Evolutionary conservation across 495 filamentous ascomycete genomes (phyloP), one percentile per base, ranked within the genome.

Genomic region (Xylaria telfairii): DNA sequence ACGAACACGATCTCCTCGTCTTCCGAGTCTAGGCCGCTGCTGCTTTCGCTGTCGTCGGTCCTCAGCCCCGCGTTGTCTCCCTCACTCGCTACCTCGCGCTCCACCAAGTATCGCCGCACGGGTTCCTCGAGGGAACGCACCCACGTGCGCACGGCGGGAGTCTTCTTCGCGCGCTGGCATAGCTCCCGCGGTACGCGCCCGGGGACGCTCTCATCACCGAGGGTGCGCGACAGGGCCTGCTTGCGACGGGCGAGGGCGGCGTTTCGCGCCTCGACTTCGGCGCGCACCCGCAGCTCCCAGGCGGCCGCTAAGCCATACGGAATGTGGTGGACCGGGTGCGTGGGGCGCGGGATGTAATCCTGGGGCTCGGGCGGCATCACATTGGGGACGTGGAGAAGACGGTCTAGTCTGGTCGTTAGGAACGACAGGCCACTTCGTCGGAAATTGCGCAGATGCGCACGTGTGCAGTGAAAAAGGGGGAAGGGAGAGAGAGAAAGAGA

Each of bases 1-100:
- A 97, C 90, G 78, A 97, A 98, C 3, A 98, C 93, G 73, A 98
- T 94, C 81, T 98, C 95, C 68, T 97, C 94, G 74, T 96, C 94
- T 46, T 91, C 90, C 26, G 86, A 84, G 65, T 88, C 88, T 19
- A 84, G 80, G 24, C 88, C 85, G 24, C 84, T 81, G 21, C 85
- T 77, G 1, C 53, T 68, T 0, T 61, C 56, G 49, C 53, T 62
- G 8, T 70, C 67, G 30, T 68, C 68, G 19, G 68, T 70, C 28
- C 13, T 37, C 49, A 70, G 15, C n/a, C 24, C 46, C 13, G 60
- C 67, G 2, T 4, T 13, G n/a, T 53, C 57, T n/a, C 7, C 17
- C 12, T 34, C 59, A 44, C 82, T 80, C 0, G 83, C 85, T 39
- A 89, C 85, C 61, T 74, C 74, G 30, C 75, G 71, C 56, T 83